Conservation (phyloP, 1,284 basidiomycete species). For the Ustilago nuda region DNA sequence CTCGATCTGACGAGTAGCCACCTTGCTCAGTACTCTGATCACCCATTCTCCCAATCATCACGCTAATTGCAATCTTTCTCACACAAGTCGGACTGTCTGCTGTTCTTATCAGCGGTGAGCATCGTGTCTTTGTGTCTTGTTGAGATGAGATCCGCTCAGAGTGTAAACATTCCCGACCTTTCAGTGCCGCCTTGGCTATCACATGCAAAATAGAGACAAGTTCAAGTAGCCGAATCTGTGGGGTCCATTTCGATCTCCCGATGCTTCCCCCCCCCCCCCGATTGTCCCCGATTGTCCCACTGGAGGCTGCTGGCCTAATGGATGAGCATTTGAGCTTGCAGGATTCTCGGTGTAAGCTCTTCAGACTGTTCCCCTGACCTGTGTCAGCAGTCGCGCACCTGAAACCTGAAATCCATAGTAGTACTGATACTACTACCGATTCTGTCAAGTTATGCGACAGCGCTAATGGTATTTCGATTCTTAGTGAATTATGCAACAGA, state of each 20-base stretch:
- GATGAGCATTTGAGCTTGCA: too few species aligned
- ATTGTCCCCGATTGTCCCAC: neutral
- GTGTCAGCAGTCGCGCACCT: too few species aligned
- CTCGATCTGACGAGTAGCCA: constrained; percentile 59
- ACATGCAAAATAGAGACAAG: neutral
- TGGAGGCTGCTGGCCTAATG: neutral
- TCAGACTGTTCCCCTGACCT: too few species aligned
- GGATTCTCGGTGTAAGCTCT: too few species aligned
- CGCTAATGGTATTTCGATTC: too few species aligned
- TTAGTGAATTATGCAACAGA: too few species aligned
- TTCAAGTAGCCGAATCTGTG: neutral
- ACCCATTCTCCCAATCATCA: neutral
- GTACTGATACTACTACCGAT: too few species aligned
- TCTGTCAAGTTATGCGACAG: too few species aligned
- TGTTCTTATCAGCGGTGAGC: neutral
- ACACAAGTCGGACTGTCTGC: neutral
- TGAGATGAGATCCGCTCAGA: neutral
- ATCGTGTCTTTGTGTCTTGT: neutral
- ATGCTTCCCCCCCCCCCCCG: neutral
- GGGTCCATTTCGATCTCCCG: constrained; percentile 1
- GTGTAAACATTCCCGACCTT: neutral
- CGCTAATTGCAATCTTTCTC: constrained; percentile 11
- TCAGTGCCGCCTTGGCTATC: neutral
- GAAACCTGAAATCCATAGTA: too few species aligned
- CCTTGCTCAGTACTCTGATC: neutral